These are phyloP conservation scores for Ascochyta pisi DNA, from an alignment of 2,329 filamentous ascomycete genomes.

Conservation along the genomic window DNA sequence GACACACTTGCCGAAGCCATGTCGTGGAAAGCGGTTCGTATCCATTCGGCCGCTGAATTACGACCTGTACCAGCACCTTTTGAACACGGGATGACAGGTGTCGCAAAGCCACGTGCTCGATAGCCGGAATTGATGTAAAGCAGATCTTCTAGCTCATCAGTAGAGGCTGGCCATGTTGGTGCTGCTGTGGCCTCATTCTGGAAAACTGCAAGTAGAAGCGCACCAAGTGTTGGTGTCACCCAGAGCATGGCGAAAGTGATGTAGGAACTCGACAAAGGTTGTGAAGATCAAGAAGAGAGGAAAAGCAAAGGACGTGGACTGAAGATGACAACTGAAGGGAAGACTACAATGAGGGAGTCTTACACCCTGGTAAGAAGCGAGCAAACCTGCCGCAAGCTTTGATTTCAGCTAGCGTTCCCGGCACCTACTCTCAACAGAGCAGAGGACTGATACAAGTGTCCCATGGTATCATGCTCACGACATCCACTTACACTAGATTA, in stretches of 20 bases:
- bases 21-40: constrained; percentile 68
- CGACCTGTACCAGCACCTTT: constrained; percentile 56
- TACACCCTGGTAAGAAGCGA: not conserved
- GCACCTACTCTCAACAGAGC: not conserved
- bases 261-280: not conserved
- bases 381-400: not conserved
- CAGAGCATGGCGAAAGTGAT: constrained; percentile 3
- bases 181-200: constrained; percentile 47
- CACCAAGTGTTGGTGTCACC: constrained; percentile 2
- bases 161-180: constrained; percentile 66
- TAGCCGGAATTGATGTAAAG: constrained; percentile 66
- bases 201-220: constrained; percentile 17
- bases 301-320: not conserved
- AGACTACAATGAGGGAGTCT: not conserved
- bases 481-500: constrained; percentile 2
- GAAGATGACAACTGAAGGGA: too few relatives aligned
- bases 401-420: not conserved
- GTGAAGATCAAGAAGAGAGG: not conserved
- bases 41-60: constrained; percentile 67
- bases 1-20: constrained; percentile 63
- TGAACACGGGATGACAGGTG: constrained; percentile 64
- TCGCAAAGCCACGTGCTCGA: constrained; percentile 62
- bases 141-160: constrained; percentile 69
- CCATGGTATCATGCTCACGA: constrained; percentile 1
- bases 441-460: constrained; percentile 1